These are phyloP conservation scores for Xylaria sp. DNA, from an alignment of 2,329 filamentous ascomycete species.

Conservation along the genomic window DNA sequence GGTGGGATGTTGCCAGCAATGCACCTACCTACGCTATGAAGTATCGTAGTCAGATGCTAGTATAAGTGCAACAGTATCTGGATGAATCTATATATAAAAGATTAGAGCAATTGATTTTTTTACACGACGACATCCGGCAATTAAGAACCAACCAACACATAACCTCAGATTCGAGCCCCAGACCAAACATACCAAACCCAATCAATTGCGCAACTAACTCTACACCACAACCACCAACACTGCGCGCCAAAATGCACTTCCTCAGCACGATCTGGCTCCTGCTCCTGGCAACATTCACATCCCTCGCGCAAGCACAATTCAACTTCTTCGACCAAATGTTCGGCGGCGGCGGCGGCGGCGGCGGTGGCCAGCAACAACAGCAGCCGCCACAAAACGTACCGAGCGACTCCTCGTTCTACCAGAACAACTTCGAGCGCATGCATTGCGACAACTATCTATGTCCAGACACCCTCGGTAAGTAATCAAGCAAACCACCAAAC, in stretches of 20 bases:
- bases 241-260: conserved; percentile 49
- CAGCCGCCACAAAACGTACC: conserved; percentile 81
- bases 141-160: neutral
- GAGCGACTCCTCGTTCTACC: conserved; percentile 84
- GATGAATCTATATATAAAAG: conserved; percentile 5
- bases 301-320: conserved; percentile 78
- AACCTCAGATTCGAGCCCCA: neutral
- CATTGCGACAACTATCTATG: conserved; percentile 94
- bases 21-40: conserved; percentile 19
- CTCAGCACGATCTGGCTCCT: conserved; percentile 51
- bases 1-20: conserved; percentile 43
- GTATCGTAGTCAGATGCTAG: neutral
- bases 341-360: conserved; percentile 66
- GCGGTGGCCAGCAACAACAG: conserved; percentile 66
- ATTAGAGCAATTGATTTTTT: neutral
- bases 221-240: neutral
- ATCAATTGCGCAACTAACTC: neutral
- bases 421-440: conserved; percentile 63
- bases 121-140: conserved; percentile 16
- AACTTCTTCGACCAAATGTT: conserved; percentile 99
- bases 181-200: neutral
- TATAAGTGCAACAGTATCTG: neutral
- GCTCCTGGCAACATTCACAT: conserved; percentile 68
- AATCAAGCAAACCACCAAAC: no score
- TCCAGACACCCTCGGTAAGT: conserved; percentile 78